Evolutionary conservation across 805 yeast genomes (phyloP).

Genomic region (Candida boleticola): DNA sequence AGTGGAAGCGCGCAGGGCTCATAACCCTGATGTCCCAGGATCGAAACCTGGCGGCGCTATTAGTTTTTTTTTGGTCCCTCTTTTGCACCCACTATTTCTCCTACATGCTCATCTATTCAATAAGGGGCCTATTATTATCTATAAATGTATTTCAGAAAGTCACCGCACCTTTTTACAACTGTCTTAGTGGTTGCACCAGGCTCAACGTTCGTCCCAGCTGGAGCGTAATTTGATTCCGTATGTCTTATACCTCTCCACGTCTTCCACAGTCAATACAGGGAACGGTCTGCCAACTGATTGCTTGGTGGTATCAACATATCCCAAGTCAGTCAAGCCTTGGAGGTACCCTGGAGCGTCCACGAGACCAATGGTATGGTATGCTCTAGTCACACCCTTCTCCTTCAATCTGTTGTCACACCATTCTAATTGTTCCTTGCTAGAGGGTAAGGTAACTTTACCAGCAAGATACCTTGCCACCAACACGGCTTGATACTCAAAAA

Average conservation of each 20-base stretch:
- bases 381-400: constrained; percentile 38
- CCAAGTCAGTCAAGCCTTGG: constrained; percentile 14
- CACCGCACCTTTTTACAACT: too few relatives aligned
- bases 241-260: constrained; percentile 11
- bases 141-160: too few relatives aligned
- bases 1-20: constrained; percentile 99
- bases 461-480: constrained; percentile 62
- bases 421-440: constrained; percentile 41
- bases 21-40: constrained; percentile 97
- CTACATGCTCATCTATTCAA: too few relatives aligned
- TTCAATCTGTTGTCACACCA: constrained; percentile 40
- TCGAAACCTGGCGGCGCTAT: constrained; percentile 96
- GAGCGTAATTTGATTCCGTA: constrained; percentile 16
- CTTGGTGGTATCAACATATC: constrained; percentile 18
- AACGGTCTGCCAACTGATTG: constrained; percentile 20
- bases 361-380: constrained; percentile 41
- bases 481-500: constrained; percentile 62
- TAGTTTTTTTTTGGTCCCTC: too few relatives aligned
- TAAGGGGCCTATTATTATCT: too few relatives aligned
- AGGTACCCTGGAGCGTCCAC: constrained; percentile 25
- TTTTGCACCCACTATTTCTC: too few relatives aligned
- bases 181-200: too few relatives aligned
- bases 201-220: constrained; percentile 25
- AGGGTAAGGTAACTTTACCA: constrained; percentile 52
- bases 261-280: constrained; percentile 17